These are phyloP conservation scores for Tagetes patula DNA, from an alignment of 129 eudicot genomes.

Conservation along the genomic window DNA sequence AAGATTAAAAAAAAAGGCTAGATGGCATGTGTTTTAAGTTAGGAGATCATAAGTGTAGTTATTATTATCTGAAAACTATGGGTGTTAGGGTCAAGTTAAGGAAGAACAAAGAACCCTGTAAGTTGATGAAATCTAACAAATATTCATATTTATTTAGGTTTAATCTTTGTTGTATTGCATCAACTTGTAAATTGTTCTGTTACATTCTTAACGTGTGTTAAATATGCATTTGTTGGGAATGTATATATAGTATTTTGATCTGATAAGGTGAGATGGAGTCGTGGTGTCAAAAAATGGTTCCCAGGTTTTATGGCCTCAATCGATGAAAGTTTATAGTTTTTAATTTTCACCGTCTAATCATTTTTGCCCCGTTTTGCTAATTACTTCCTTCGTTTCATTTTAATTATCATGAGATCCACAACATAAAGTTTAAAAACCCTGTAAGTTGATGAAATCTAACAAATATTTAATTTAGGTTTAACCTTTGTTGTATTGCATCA, in stretches of 20 bases:
- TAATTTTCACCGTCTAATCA: no score
- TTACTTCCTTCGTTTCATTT: no score
- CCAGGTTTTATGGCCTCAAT: no score
- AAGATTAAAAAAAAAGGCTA: slow-evolving; percentile 5
- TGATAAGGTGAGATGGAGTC: not conserved
- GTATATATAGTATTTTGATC: not conserved
- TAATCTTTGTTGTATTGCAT: slow-evolving; percentile 6
- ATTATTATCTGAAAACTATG: slow-evolving; percentile 15
- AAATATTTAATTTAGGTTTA: not conserved
- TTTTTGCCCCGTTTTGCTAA: no score
- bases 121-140: slow-evolving; percentile 24
- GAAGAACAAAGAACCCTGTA: slow-evolving; percentile 23
- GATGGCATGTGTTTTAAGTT: slow-evolving; percentile 23
- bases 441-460: slow-evolving; percentile 23
- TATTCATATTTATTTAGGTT: not conserved
- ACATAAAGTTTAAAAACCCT: not conserved
- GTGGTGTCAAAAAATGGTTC: no score
- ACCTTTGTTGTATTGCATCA: slow-evolving; percentile 10
- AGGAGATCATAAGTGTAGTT: slow-evolving; percentile 34
- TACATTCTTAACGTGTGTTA: slow-evolving; percentile 2
- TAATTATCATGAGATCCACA: no score
- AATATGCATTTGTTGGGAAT: not conserved
- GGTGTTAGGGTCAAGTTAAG: slow-evolving; percentile 11
- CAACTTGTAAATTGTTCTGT: slow-evolving; percentile 17
- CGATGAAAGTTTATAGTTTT: no score